These are phyloP conservation scores for Senecio squalidus DNA, from an alignment of 140 eudicot species.

Conservation along the genomic window DNA sequence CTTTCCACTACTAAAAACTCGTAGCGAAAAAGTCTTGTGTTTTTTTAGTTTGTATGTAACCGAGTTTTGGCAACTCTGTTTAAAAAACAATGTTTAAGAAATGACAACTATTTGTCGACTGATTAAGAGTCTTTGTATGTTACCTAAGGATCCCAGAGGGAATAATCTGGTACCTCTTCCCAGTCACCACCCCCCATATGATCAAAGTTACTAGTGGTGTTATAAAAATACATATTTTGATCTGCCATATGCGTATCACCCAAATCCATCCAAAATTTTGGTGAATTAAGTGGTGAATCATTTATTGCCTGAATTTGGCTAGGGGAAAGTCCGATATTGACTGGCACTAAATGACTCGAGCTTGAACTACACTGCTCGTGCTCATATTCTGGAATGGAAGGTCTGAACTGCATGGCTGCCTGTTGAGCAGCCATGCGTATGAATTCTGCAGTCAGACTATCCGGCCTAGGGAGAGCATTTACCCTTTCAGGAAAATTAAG, in stretches of 20 bases:
- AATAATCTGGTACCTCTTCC: slow-evolving; percentile 50
- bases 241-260: slow-evolving; percentile 17
- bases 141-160: slow-evolving; percentile 47
- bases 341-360: slow-evolving; percentile 34
- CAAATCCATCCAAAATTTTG: slow-evolving; percentile 36
- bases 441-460: slow-evolving; percentile 44
- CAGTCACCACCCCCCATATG: slow-evolving; percentile 24
- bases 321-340: slow-evolving; percentile 48
- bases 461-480: slow-evolving; percentile 44
- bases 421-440: slow-evolving; percentile 73
- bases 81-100: background rate
- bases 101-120: background rate
- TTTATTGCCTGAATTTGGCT: slow-evolving; percentile 71
- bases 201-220: slow-evolving; percentile 24
- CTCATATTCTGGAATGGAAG: slow-evolving; percentile 18
- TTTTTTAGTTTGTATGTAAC: background rate
- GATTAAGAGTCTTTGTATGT: background rate
- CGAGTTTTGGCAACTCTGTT: background rate
- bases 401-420: slow-evolving; percentile 38
- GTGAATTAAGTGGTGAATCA: slow-evolving; percentile 68
- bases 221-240: slow-evolving; percentile 29
- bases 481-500: slow-evolving; percentile 64
- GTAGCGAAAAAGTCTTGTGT: slow-evolving; percentile 2
- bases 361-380: slow-evolving; percentile 35
- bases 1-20: slow-evolving; percentile 4